Evolutionary conservation across 495 filamentous ascomycete species (phyloP), one percentile per base, ranked within the genome.

Genomic region (Thermochaetoides thermophila): DNA sequence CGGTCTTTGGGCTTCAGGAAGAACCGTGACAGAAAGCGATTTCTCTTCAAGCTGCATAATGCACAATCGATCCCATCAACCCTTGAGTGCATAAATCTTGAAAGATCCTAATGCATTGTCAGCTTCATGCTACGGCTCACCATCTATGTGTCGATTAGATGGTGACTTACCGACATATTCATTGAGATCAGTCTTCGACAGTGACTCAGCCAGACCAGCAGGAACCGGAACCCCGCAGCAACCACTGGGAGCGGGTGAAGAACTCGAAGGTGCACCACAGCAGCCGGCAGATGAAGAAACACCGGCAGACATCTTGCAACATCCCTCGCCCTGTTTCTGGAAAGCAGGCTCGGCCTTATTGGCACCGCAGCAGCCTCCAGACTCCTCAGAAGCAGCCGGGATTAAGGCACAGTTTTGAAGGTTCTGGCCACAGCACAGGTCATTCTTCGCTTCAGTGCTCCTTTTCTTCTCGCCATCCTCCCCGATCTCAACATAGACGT

Each of bases 401-500:
- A 6, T 24, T 19, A n/a, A n/a, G n/a, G n/a, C 31, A 19, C 31
- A 15, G 31, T 23, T 8, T 17, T 13, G 13, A n/a, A n/a, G n/a
- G n/a, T n/a, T 10, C 4, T 29, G 32, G 20, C 31, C 11, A 16
- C 42, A 41, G 27, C 52, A 49, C 11, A 42, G 44, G 3, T 18
- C 31, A 7, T 10, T 18, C 2, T 13, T 7, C 13, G 13, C 20
- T 20, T 11, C 33, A 28, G 18, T 4, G 24, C 5, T 30, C 15
- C 3, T 29, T 4, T 31, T 44, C 36, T 33, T 40, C 12, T 28
- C 44, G 7, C 37, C 40, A 16, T 50, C 49, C 13, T 47, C 34
- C 17, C 35, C 42, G 0, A 44, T 48, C 13, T 55, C 49, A 32
- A 66, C 62, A 40, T 76, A 78, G 15, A 76, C 48, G 43, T 76